Conservation (phyloP, 495 filamentous ascomycete species). For the Trichoderma orchidacearum region DNA sequence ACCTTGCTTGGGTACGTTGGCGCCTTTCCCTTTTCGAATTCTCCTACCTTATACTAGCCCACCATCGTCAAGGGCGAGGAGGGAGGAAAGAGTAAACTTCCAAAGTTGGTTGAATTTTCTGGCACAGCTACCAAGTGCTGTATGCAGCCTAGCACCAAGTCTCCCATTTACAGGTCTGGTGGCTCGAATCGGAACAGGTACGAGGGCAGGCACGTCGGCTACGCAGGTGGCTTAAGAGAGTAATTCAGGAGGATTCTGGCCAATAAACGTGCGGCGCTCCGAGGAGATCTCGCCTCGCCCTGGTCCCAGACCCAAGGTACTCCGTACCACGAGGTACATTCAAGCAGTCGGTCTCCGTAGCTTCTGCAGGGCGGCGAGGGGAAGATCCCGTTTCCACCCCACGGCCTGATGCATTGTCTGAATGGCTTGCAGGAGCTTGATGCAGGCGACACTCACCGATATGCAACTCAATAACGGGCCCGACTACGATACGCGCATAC, state of each 20-base stretch:
- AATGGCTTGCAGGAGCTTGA: not conserved
- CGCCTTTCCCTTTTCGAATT: no score
- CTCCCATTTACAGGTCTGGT: no score
- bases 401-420: no score
- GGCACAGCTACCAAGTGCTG: no score
- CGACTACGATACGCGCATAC: not conserved
- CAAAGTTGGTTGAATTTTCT: no score
- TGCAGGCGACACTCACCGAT: not conserved
- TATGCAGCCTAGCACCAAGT: no score
- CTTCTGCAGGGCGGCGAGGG: not conserved
- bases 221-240: not conserved
- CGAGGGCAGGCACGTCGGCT: not conserved
- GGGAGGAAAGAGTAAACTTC: not conserved
- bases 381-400: not conserved
- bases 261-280: not conserved
- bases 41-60: no score
- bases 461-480: not conserved
- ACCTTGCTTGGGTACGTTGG: no score
- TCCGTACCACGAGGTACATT: not conserved
- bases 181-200: not conserved
- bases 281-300: not conserved
- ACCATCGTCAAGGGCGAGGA: not conserved
- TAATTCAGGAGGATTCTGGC: not conserved
- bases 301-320: no score
- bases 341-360: no score